Percentiles rank a stretch among this genome's conserved stretches.
phyloP scores from a whole-genome alignment of 2,329 filamentous ascomycete genomes.

The Lecanicillium sp. region DNA sequence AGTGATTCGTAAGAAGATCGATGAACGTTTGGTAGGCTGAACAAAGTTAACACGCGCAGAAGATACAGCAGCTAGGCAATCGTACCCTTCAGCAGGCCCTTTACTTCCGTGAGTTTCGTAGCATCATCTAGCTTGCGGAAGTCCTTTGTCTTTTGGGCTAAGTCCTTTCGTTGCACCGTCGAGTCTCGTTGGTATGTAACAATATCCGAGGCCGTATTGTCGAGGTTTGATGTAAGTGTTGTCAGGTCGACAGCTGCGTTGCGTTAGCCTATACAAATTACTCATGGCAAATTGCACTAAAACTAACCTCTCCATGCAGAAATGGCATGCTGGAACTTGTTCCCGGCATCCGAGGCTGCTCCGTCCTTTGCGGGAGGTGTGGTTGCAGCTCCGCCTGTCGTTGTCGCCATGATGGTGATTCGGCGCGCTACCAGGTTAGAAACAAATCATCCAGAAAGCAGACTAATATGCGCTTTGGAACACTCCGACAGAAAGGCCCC shows the following conservation, averaged over 20 bases:
- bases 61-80: slow-evolving; percentile 7
- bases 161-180: slow-evolving; percentile 91
- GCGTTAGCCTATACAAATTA: neutral
- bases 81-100: slow-evolving; percentile 69
- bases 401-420: slow-evolving; percentile 20
- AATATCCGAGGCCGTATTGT: slow-evolving; percentile 91
- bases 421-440: neutral
- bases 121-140: slow-evolving; percentile 91
- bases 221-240: slow-evolving; percentile 74
- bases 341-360: slow-evolving; percentile 52
- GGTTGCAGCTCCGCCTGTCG: slow-evolving; percentile 23
- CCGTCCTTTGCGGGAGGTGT: slow-evolving; percentile 22
- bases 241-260: slow-evolving; percentile 76
- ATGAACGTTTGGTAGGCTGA: slow-evolving; percentile 95
- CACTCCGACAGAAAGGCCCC: neutral
- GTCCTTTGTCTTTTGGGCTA: slow-evolving; percentile 98
- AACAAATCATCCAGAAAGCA: slow-evolving; percentile 6
- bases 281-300: neutral
- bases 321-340: slow-evolving; percentile 96
- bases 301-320: slow-evolving; percentile 84
- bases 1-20: slow-evolving; percentile 91
- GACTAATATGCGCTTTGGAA: too few relatives aligned
- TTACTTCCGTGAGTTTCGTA: slow-evolving; percentile 81
- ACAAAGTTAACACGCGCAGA: slow-evolving; percentile 2
- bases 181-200: slow-evolving; percentile 89